These are phyloP conservation scores for Sphaerulina musiva DNA, from an alignment of 2,329 filamentous ascomycete species.

Conservation along the genomic window DNA sequence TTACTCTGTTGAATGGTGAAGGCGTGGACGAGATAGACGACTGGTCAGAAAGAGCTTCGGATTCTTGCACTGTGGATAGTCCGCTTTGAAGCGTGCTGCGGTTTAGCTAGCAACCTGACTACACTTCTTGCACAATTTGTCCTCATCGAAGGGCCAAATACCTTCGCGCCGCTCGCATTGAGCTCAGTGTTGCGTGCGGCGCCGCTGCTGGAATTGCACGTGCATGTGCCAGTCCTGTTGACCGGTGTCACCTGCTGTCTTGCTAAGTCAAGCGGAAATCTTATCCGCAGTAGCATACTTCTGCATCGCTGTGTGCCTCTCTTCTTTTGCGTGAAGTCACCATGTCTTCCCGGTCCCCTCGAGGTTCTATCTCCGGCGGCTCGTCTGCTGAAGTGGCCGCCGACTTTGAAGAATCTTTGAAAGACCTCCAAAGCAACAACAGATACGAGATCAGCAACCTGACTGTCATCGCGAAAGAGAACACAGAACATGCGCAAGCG, in stretches of 20 bases:
- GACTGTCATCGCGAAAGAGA: conserved; percentile 95
- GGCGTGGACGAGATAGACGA: background rate
- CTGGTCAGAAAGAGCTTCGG: conserved; percentile 31
- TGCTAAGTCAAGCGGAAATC: background rate
- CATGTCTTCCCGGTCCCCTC: conserved; percentile 51
- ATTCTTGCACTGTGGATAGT: conserved; percentile 1
- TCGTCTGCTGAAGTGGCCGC: conserved; percentile 79
- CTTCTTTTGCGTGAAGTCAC: conserved; percentile 29
- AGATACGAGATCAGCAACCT: conserved; percentile 94
- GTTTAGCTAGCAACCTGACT: conserved; percentile 45
- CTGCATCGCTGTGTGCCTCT: conserved; percentile 22
- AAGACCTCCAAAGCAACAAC: conserved; percentile 85
- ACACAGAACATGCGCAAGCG: conserved; percentile 87
- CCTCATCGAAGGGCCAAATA: conserved; percentile 12
- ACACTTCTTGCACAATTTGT: conserved; percentile 23
- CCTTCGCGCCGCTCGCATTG: conserved; percentile 6
- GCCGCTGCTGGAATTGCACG: background rate
- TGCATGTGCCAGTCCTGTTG: conserved; percentile 6
- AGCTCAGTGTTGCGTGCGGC: background rate
- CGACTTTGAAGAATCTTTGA: conserved; percentile 88
- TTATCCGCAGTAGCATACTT: conserved; percentile 20
- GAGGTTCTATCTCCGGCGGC: conserved; percentile 37
- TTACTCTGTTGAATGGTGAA: background rate
- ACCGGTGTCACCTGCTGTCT: background rate
- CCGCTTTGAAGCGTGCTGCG: conserved; percentile 6